Evolutionary conservation across 2,329 filamentous ascomycete genomes (phyloP).

Genomic region (Colletotrichum sp.): DNA sequence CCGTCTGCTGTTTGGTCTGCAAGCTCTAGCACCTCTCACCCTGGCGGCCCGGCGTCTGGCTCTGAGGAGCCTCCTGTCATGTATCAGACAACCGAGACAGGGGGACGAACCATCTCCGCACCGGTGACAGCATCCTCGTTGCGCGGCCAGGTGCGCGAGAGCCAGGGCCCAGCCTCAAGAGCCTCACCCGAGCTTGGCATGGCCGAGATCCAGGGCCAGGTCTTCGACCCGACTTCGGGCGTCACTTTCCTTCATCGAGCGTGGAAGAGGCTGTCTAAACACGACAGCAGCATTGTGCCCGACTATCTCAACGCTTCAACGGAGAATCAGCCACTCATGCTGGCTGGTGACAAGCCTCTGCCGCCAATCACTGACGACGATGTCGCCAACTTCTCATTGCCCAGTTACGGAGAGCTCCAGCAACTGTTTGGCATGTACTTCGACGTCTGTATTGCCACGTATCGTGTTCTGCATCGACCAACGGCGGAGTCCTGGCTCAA

Average conservation of each 20-base stretch:
- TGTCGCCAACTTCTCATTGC: slow-evolving; percentile 38
- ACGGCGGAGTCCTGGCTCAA: slow-evolving; percentile 54
- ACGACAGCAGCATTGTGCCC: slow-evolving; percentile 35
- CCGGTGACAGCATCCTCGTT: background rate
- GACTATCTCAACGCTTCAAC: slow-evolving; percentile 23
- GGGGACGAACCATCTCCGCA: background rate
- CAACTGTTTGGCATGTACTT: slow-evolving; percentile 50
- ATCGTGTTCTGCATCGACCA: slow-evolving; percentile 61
- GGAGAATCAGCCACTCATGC: slow-evolving; percentile 48
- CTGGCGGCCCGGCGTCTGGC: background rate
- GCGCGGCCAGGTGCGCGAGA: slow-evolving; percentile 2
- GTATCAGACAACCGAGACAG: background rate
- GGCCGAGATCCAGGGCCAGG: slow-evolving; percentile 53
- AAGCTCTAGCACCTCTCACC: background rate
- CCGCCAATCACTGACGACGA: slow-evolving; percentile 30
- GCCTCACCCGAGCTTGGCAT: slow-evolving; percentile 33
- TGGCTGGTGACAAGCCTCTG: slow-evolving; percentile 57
- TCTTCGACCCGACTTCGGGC: slow-evolving; percentile 60
- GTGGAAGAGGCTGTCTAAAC: slow-evolving; percentile 53
- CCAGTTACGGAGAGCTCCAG: slow-evolving; percentile 23
- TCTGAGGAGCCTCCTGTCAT: background rate
- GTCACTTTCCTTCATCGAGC: slow-evolving; percentile 61
- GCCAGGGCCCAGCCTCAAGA: slow-evolving; percentile 22
- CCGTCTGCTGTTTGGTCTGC: slow-evolving; percentile 15
- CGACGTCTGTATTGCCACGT: slow-evolving; percentile 64